Evolutionary conservation across 2,329 filamentous ascomycete genomes (phyloP), one percentile per base, ranked within the genome.

Genomic region (Paramyrothecium sp.): DNA sequence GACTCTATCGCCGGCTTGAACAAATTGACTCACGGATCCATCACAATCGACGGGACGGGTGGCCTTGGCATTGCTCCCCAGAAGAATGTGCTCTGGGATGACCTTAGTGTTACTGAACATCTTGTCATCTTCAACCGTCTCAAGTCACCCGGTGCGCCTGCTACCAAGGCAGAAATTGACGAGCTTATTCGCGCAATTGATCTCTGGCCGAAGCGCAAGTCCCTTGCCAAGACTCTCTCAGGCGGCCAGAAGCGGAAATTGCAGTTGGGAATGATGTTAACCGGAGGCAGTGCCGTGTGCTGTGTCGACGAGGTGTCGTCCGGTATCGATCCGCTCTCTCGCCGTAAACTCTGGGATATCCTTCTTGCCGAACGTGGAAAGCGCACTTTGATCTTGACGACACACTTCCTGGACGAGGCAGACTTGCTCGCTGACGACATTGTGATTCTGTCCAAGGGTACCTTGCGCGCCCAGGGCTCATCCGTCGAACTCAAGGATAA

Each of bases 191-290:
- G 74, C 8, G 81, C 82, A 16, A 89, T 90, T 65, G 89, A 91
- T 62, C 77, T 92, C 2, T 76, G 78, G 8, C 77, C 82, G 50
- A 92, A 92, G 73, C 74, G 81, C 8, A 79, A 81, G 12, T 83
- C 87, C 2, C 76, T 77, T 56, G 80, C 88, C 0, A 82, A 82
- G 63, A 90, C 87, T 3, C 74, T 92, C 2, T 91, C 88, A 49
- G 89, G 89, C 12, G 89, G 89, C 1, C 89, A 91, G 72, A 92
- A 91, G 73, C 78, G 89, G 51, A 92, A 92, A 67, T 77, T 91
- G 7, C 89, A 92, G 69, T 77, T 92, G 3, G 89, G 88, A 1
- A 89, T 91, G 79, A 91, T 91, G 88, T 85, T 92, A 59, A 89
- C 88, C 2, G 89, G 89, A 53, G 89, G 88, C 8, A 89, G 86